Evolutionary conservation across 805 yeast species (phyloP), one percentile per base, ranked within the genome.

Genomic region (Cyberlindnera galapagoensis): DNA sequence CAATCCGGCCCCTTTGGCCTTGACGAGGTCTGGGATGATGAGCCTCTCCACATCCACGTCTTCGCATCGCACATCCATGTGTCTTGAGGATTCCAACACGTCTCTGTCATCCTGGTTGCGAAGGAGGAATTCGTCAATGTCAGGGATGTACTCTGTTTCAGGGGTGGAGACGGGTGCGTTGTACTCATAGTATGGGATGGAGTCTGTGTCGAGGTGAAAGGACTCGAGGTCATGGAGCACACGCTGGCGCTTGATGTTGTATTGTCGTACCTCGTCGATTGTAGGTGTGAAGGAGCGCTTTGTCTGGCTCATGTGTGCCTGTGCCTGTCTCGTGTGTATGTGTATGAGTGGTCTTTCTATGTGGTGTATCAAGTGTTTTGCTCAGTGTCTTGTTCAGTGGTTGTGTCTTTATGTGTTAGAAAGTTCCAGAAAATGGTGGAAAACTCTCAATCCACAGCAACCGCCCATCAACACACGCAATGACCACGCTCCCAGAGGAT

Each of bases 191-290:
- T 21, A 32, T 27, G 37, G 32, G 9, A 17, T 12, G 8, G 18
- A 19, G 11, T n/a, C 21, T 12, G 31, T 15, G 8, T 31, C 24
- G 1, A 57, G 25, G 12, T 48, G 38, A 10, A 62, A 35, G 8
- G 47, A 48, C 18, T 52, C 58, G 14, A 62, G 46, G 39, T 61
- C 66, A 21, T 48, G 47, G 6, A 60, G 39, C 9, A 62, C 42
- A 17, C 54, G 39, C 30, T 49, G 59, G 26, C 52, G 50, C 37
- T 62, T 62, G 44, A 59, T 54, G 34, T 58, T 58, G 22, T 47
- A 39, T 26, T 45, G 47, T 10, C 49, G 31, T 7, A 45, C 21
- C n/a, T 45, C 49, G 11, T 45, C 46, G 6, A 45, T 43, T 7
- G 41, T 33, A 4, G 49, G 49, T 5, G 43, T 38, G 21, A 28